phyloP scores from a whole-genome alignment of 805 yeast genomes.

The Spathaspora passalidarum region DNA sequence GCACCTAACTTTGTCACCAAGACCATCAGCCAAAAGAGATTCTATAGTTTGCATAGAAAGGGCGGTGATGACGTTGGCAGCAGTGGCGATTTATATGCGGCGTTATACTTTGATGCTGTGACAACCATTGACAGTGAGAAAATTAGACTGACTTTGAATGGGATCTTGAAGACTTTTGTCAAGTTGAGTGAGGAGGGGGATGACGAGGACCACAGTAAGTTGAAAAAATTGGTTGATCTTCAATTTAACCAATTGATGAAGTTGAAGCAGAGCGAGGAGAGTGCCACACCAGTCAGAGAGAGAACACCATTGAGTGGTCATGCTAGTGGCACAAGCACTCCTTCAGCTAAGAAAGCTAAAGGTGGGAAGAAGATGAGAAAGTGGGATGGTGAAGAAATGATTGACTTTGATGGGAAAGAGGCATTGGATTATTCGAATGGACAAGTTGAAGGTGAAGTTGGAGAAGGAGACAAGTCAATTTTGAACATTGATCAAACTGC shows the following conservation, averaged over 20 bases:
- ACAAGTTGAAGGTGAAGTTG: slow-evolving; percentile 11
- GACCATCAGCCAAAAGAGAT: slow-evolving; percentile 30
- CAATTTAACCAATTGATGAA: slow-evolving; percentile 39
- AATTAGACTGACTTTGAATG: slow-evolving; percentile 28
- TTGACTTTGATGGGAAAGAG: slow-evolving; percentile 21
- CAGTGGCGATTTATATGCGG: slow-evolving; percentile 22
- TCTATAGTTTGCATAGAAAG: slow-evolving; percentile 25
- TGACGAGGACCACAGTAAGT: slow-evolving; percentile 21
- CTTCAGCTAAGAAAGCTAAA: slow-evolving; percentile 1
- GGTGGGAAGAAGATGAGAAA: slow-evolving; percentile 37
- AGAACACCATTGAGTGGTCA: background rate
- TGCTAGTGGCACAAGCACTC: slow-evolving; percentile 10
- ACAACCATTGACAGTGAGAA: slow-evolving; percentile 39
- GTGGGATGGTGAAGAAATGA: slow-evolving; percentile 40
- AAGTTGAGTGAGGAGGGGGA: slow-evolving; percentile 25
- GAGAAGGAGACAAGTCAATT: slow-evolving; percentile 4
- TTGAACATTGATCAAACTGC: slow-evolving; percentile 28
- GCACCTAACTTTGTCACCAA: slow-evolving; percentile 32
- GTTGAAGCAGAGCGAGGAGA: slow-evolving; percentile 15
- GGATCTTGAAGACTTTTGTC: slow-evolving; percentile 29
- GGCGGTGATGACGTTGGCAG: slow-evolving; percentile 11
- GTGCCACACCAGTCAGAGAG: background rate
- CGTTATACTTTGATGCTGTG: slow-evolving; percentile 37
- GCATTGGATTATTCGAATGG: slow-evolving; percentile 33
- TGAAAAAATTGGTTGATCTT: slow-evolving; percentile 32